Conservation (phyloP, 2,329 filamentous ascomycete species). For the Hypocreales sp. region DNA sequence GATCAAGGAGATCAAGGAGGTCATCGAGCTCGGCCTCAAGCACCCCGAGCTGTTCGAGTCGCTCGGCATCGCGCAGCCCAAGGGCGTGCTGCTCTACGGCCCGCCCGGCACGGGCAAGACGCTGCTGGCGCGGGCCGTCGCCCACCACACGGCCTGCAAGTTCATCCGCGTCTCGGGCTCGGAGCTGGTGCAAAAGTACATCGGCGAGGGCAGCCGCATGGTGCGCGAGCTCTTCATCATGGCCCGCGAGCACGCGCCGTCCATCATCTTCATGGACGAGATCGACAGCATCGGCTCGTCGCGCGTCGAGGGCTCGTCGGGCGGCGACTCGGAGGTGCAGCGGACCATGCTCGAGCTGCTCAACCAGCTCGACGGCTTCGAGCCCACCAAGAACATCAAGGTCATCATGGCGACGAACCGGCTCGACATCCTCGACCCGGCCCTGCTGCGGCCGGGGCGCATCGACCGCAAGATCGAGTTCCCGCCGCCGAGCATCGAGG, state of each 20-base stretch:
- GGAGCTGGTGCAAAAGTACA: constrained; percentile 97
- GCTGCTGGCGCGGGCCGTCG: constrained; percentile 82
- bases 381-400: constrained; percentile 99
- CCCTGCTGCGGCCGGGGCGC: constrained; percentile 83
- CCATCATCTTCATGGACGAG: constrained; percentile 99
- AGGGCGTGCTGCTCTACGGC: constrained; percentile 91
- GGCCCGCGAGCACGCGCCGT: constrained; percentile 93
- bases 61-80: constrained; percentile 95
- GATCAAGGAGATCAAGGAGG: constrained; percentile 99
- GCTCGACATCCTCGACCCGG: constrained; percentile 91
- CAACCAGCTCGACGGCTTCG: constrained; percentile 96
- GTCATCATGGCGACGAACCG: constrained; percentile 99
- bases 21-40: constrained; percentile 96
- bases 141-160: constrained; percentile 97
- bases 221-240: constrained; percentile 98
- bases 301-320: constrained; percentile 86
- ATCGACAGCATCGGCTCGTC: constrained; percentile 98
- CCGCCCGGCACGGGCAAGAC: constrained; percentile 97
- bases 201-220: constrained; percentile 95
- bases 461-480: constrained; percentile 99
- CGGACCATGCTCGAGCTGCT: constrained; percentile 96
- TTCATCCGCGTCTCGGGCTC: constrained; percentile 96
- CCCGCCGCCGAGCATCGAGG: constrained; percentile 89
- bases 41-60: constrained; percentile 98
- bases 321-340: constrained; percentile 94